Conservation (phyloP, 2,329 filamentous ascomycete genomes). For the Cordyceps cicadae region DNA sequence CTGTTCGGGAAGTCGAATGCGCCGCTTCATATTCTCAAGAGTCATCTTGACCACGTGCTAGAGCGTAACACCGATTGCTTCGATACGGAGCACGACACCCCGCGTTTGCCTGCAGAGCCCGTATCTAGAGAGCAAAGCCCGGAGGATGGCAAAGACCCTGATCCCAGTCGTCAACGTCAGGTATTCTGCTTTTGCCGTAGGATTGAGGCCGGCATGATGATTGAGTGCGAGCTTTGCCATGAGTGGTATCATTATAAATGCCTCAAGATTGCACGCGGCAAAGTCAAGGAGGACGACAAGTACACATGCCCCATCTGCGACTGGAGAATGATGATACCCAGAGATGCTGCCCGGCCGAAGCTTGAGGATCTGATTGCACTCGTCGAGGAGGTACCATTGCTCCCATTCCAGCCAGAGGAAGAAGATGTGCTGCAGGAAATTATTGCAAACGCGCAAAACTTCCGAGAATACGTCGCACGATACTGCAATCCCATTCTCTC, state of each 20-base stretch:
- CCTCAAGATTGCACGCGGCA: constrained; percentile 92
- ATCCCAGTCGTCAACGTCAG: constrained; percentile 59
- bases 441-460: constrained; percentile 73
- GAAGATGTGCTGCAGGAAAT: constrained; percentile 81
- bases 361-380: constrained; percentile 80
- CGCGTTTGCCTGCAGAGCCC: constrained; percentile 82
- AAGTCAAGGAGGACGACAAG: constrained; percentile 96
- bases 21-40: constrained; percentile 87
- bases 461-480: constrained; percentile 70
- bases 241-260: constrained; percentile 99
- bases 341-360: constrained; percentile 90
- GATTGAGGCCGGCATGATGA: constrained; percentile 97
- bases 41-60: constrained; percentile 87
- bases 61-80: constrained; percentile 88
- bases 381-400: constrained; percentile 68
- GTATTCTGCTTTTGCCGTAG: constrained; percentile 96
- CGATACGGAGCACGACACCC: constrained; percentile 74
- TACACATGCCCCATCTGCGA: constrained; percentile 98
- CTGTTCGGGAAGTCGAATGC: constrained; percentile 97
- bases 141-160: constrained; percentile 44
- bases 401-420: constrained; percentile 95
- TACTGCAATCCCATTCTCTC: constrained; percentile 76
- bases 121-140: constrained; percentile 71
- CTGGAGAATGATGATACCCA: constrained; percentile 92
- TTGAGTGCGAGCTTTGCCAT: constrained; percentile 95